A percentile compares a stretch with the other conserved stretches of the same genome.
phyloP scores from a whole-genome alignment of 345 rosid species.

The Mangifera indica region DNA sequence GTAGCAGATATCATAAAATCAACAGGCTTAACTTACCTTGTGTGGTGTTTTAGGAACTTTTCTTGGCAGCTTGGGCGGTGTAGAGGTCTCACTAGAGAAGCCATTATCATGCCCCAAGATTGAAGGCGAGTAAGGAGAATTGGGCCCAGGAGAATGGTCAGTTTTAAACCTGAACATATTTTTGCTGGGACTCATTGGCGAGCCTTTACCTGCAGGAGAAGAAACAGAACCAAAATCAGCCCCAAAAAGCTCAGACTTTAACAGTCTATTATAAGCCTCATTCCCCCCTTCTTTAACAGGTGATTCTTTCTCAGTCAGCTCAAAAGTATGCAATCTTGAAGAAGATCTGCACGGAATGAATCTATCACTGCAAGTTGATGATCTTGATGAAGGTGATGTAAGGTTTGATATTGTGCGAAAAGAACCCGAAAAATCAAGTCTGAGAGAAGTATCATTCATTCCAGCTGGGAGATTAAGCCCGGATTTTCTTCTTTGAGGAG shows the following conservation, averaged over 20 bases:
- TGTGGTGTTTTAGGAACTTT: constrained; percentile 97
- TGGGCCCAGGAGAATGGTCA: constrained; percentile 62
- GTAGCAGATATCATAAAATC: neutral
- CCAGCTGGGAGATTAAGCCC: constrained; percentile 88
- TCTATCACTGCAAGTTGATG: constrained; percentile 75
- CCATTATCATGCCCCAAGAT: constrained; percentile 65
- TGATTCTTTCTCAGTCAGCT: constrained; percentile 67
- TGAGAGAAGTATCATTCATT: constrained; percentile 69
- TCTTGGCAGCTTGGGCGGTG: constrained; percentile 82
- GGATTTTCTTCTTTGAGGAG: constrained; percentile 57
- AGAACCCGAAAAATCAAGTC: constrained; percentile 61
- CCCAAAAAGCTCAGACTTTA: constrained; percentile 87
- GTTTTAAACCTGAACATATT: constrained; percentile 90
- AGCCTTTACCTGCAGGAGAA: constrained; percentile 89
- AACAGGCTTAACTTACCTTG: constrained; percentile 46
- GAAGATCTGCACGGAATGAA: constrained; percentile 98
- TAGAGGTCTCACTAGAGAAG: constrained; percentile 57
- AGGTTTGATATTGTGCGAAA: constrained; percentile 63
- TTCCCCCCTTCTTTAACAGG: constrained; percentile 95
- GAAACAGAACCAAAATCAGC: constrained; percentile 77
- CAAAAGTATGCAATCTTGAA: constrained; percentile 84
- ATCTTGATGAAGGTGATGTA: constrained; percentile 62
- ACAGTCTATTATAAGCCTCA: constrained; percentile 69
- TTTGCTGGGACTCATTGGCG: constrained; percentile 70
- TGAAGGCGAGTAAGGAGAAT: constrained; percentile 84